Evolutionary conservation across 2,329 filamentous ascomycete genomes (phyloP), one percentile per base, ranked within the genome.

Genomic region (Hymenoscyphus scutula): DNA sequence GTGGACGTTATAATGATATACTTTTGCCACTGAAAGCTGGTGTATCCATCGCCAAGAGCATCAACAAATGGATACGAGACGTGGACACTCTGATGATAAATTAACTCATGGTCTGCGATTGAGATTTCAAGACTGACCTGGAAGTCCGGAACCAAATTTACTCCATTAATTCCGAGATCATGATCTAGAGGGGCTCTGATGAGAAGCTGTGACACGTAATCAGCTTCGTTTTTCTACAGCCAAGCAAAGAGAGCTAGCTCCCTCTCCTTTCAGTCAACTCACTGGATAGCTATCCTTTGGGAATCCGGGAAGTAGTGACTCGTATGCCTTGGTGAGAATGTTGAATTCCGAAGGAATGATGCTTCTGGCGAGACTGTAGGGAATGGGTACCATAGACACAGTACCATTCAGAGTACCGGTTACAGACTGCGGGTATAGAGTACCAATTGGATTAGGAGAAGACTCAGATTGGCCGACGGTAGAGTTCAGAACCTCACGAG

Each of bases 11-110:
- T 78, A 65, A 85, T 79, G 62, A 84, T 72, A 59, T 82, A 76
- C 2, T 77, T 76, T 0, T 76, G 76, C 77, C 80, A 84, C 45
- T 79, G 79, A 74, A 84, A 86, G 2, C 78, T 79, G 1, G 80
- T 80, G 64, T 77, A 73, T 37, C 79, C 79, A 70, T 84, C 81
- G 57, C 76, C 75, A 2, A 83, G 73, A 5, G 82, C 69, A 68
- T 84, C 82, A 41, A 85, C 63, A 69, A 85, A 86, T 0, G 83
- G 83, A 62, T 84, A 85, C 65, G 82, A 79, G 64, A 83, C 78
- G 8, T 79, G 78, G 19, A 79, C 74, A 41, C 79, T 80, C 82
- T 84, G 27, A 54, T 11, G 27, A 6, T 29, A 17, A 11, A 37
- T 29, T 29, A 38, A 37, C 48, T 48, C 19, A 23, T 30, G 41